Base-by-base conservation (phyloP, 148 eudicot genomes). In the Rhododendron kiyosumense region DNA sequence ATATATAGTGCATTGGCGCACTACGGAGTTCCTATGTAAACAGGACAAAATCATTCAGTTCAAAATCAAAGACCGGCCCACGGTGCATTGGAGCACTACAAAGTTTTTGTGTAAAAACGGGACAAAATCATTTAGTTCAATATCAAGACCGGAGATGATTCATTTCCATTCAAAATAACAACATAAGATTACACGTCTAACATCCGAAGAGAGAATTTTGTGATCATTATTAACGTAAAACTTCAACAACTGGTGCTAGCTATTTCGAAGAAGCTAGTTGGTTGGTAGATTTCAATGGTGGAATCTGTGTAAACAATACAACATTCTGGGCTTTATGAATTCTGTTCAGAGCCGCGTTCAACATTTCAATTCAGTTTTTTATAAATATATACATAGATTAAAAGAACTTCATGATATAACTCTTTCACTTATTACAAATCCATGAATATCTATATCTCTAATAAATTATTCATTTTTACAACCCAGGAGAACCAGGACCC, bases 311-410 rank as follows among this genome's bases (percentile, higher is more conserved):
- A 9, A 67, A 67, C 34, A 67, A 9, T 26, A 67, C 28, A 26
- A 9, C 34, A 26, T 26, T 11, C 3, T 67, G 28, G 0, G 81
- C 81, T 90, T 90, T 89, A 87, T 93, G 67, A 89, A 85, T 84
- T 93, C 89, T 18, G 10, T 73, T 52, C 4, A 11, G 9, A 15
- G 13, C 32, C 4, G 15, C 6, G 74, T 67, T 67, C 32, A 26
- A 11, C 34, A 26, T 28, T 67, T 26, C 32, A 67, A 67, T 11
- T 28, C 15, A 26, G 34, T 26, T n/a, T n/a, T n/a, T n/a, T n/a
- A n/a, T n/a, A n/a, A n/a, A n/a, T 10, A 67, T 38, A 38, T 5
- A 38, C 4, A 12, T 10, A 4, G 17, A 69, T 69, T 69, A n/a
- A 65, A 26, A 65, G 30, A 65, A 65, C 8, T 63, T 8, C 69